Percentiles rank a stretch among this genome's conserved stretches.
These are phyloP conservation scores for Lentithecium fluviatile DNA, from an alignment of 495 filamentous ascomycete species.

Conservation along the genomic window DNA sequence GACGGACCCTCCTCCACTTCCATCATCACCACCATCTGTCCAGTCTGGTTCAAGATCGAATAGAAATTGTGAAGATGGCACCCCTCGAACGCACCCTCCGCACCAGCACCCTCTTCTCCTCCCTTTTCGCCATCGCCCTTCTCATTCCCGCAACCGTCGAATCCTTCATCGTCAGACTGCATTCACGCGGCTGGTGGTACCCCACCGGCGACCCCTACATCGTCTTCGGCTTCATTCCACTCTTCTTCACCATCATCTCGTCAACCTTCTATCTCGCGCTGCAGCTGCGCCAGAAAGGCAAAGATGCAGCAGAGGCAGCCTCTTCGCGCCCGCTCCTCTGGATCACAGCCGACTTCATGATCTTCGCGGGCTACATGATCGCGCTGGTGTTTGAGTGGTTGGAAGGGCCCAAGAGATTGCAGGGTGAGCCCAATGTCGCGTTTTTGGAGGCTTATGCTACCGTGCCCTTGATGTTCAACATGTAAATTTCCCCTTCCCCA, in stretches of 20 bases:
- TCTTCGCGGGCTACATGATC: neutral
- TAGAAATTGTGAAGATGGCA: too few species aligned
- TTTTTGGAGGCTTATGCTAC: neutral
- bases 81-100: neutral
- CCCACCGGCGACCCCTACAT: neutral
- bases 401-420: neutral
- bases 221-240: neutral
- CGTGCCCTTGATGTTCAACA: neutral
- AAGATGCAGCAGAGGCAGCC: neutral
- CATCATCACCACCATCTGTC: too few species aligned
- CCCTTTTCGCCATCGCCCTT: neutral
- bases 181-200: neutral
- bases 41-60: too few species aligned
- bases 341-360: neutral
- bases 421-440: neutral
- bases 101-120: neutral
- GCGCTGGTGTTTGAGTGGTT: neutral
- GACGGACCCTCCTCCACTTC: too few species aligned
- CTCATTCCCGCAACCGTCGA: neutral
- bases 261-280: neutral
- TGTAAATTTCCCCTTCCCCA: neutral
- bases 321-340: neutral
- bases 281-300: neutral
- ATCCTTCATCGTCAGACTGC: neutral
- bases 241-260: neutral